Base-by-base conservation (phyloP, 805 yeast species). In the Nakazawaea molendinolei region DNA sequence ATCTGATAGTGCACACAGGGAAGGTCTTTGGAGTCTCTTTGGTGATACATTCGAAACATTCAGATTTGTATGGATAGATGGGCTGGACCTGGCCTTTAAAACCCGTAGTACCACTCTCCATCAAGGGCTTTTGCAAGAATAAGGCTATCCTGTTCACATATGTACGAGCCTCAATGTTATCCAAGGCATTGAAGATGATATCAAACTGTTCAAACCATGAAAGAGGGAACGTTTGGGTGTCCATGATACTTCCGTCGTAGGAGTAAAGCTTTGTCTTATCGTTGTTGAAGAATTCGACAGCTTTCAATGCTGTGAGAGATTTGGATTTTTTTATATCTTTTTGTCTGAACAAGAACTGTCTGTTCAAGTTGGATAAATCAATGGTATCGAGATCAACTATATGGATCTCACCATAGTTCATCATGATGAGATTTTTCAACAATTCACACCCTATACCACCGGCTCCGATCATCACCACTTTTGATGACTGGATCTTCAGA, bases 361-460 rank as follows among this genome's bases (percentile, higher is more conserved):
- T 71, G 55, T 92, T 92, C 54, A 92, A 67, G 56, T 92, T 92
- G 38, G 95, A 82, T 22, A 92, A 63, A 45, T 95, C 97, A 47
- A 92, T 86, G 0, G 97, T 92, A 53, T 92, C 99, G 38, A 92
- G 67, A 60, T 92, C 99, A n/a, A 89, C 89, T 21, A 89, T 71
- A 52, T 86, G 95, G 39, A 89, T 79, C 50, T 85, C 94, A 3
- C 92, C 92, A 45, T 80, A 81, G 6, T 92, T 89, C 55, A 84
- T 67, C 44, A 86, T 59, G 5, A 85, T 75, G 33, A 89, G 62
- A 51, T 89, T 82, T 52, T 89, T 89, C 40, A 89, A 63, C 30
- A 89, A 61, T 55, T 89, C 97, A 55, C 95, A 89, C 2, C 97
- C 97, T 45, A 89, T 87, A 5, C 97, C 97, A 21, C 97, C 97